Evolutionary conservation across 768 basidiomycete species (phyloP).

Genomic region (Tremella yokohamensis): DNA sequence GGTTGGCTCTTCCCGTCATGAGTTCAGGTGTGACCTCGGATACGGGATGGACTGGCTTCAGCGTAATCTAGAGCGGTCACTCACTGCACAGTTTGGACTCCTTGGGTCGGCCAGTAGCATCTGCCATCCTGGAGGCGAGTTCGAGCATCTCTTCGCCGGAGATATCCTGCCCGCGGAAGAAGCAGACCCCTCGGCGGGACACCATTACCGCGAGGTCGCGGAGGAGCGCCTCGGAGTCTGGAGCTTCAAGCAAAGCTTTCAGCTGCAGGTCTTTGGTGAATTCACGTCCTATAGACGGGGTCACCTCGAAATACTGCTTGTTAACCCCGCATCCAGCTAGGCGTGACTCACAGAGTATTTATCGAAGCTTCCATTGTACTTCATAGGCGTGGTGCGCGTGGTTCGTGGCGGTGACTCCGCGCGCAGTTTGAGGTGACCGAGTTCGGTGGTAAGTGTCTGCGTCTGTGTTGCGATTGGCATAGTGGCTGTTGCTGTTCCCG

Average conservation of each 20-base stretch:
- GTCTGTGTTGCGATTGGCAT: no score
- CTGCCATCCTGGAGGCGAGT: conserved; percentile 37
- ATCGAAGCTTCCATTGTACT: conserved; percentile 35
- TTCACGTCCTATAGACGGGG: conserved; percentile 60
- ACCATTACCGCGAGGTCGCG: conserved; percentile 59
- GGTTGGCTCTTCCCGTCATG: conserved; percentile 18
- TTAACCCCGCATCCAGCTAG: background rate
- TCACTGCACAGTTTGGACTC: conserved; percentile 21
- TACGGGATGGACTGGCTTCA: conserved; percentile 40
- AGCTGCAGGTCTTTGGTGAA: conserved; percentile 57
- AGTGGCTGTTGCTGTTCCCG: no score
- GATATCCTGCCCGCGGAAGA: conserved; percentile 50
- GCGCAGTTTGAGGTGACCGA: no score
- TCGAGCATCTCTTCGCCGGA: conserved; percentile 38
- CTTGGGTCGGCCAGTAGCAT: conserved; percentile 44
- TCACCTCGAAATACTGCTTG: conserved; percentile 47
- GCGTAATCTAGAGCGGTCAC: conserved; percentile 13
- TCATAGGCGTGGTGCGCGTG: conserved; percentile 19
- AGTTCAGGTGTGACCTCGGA: conserved; percentile 45
- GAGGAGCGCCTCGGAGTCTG: conserved; percentile 58
- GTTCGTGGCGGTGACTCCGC: background rate
- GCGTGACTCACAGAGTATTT: conserved; percentile 12
- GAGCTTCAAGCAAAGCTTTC: conserved; percentile 54
- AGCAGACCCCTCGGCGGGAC: conserved; percentile 50
- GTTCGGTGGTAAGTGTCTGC: no score